Percentiles rank a stretch among this genome's conserved stretches.
Evolutionary conservation across 2,329 filamentous ascomycete species (phyloP).

Genomic region (Blumeriella jaapii): DNA sequence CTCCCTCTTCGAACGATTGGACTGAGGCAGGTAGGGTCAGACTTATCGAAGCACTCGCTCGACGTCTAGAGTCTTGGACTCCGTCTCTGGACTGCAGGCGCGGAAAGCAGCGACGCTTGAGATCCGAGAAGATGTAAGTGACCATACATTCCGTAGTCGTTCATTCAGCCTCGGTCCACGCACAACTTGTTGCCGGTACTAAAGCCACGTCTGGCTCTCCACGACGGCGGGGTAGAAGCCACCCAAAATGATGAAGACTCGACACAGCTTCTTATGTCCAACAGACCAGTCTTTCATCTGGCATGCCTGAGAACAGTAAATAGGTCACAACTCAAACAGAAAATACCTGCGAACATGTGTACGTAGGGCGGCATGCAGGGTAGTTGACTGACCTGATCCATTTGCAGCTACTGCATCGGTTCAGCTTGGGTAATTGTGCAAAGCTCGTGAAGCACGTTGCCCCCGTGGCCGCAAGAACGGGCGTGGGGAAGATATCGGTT

Average conservation of each 20-base stretch:
- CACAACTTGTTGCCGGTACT: slow-evolving; percentile 11
- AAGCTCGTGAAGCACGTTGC: slow-evolving; percentile 9
- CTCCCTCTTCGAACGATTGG: no score
- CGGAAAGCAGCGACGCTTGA: no score
- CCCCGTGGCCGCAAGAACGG: slow-evolving; percentile 8
- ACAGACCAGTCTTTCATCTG: slow-evolving; percentile 19
- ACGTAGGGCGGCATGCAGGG: no score
- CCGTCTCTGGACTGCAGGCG: no score
- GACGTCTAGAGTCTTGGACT: no score
- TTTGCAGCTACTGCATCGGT: background rate
- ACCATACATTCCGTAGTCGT: background rate
- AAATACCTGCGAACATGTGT: background rate
- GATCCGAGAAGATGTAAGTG: background rate
- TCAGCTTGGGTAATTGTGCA: background rate
- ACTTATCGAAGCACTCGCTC: no score
- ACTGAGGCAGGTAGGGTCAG: no score
- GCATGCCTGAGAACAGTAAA: slow-evolving; percentile 21
- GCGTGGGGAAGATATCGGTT: slow-evolving; percentile 2
- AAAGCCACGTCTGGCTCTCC: slow-evolving; percentile 6
- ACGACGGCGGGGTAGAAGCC: background rate
- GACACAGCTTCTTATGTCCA: slow-evolving; percentile 11
- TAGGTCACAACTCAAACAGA: background rate
- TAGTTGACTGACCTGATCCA: background rate
- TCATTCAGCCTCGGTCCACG: no score
- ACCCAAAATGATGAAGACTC: slow-evolving; percentile 5